Evolutionary conservation across 2,329 filamentous ascomycete genomes (phyloP), one percentile per base, ranked within the genome.

Genomic region (Neonectria faginata): DNA sequence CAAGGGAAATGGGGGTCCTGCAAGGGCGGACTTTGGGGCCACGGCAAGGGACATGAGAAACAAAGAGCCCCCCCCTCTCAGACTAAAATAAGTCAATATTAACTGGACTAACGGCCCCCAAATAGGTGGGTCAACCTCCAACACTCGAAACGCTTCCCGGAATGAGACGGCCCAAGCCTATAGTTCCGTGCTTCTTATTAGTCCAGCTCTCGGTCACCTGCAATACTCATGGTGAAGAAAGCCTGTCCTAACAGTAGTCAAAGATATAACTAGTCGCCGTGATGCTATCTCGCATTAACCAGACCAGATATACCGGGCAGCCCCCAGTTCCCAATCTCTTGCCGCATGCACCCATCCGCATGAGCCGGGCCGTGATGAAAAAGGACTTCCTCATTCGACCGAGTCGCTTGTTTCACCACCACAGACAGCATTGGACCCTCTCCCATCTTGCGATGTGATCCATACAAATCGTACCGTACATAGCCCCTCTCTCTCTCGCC

Each of bases 301-400:
- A 2, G 25, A 25, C 25, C 5, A 25, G 25, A 5, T 6, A n/a
- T 22, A 45, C 42, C 39, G 33, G 47, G 54, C 55, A 50, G 60
- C 60, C 60, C 60, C 42, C 55, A 55, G 50, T 31, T n/a, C 31
- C n/a, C 31, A 48, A 53, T 48, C 44, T 63, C 41, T 55, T 51
- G 42, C 48, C 11, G n/a, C 36, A 44, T 48, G 45, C 45, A 25
- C 45, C 25, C 45, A 25, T 48, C 16, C 14, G 22, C 22, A 48
- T 48, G 22, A 14, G 22, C 41, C 53, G 55, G 14, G 51, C n/a
- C n/a, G 9, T 14, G 27, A 14, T 36, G 20, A 47, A 47, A 51
- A 51, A 52, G 11, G 31, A 33, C 12, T 16, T 36, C 52, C 36
- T 45, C 50, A 50, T 54, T 25, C 25, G 25, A 55, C 12, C 33